Percentiles rank a stretch among this genome's conserved stretches.
phyloP scores from a whole-genome alignment of 2,329 filamentous ascomycete species.

The Fusarium hostae region DNA sequence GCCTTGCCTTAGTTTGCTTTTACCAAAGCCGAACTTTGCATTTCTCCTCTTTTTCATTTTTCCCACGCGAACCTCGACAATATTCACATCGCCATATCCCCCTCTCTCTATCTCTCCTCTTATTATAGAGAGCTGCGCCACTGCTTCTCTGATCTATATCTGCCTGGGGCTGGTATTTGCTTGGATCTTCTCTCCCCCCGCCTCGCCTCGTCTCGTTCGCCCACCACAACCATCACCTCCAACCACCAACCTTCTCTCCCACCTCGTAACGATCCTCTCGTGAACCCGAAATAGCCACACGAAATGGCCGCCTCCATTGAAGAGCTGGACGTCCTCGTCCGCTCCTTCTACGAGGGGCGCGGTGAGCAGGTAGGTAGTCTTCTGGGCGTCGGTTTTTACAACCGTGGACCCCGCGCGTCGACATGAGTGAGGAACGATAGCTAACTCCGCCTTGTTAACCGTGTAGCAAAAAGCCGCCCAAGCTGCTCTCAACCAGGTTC shows the following conservation, averaged over 20 bases:
- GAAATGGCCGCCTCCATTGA: slow-evolving; percentile 80
- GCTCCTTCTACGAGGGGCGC: slow-evolving; percentile 96
- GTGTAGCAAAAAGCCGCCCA: slow-evolving; percentile 95
- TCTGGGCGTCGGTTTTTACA: slow-evolving; percentile 30
- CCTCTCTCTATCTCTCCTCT: not conserved
- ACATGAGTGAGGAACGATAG: slow-evolving; percentile 23
- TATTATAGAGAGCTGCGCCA: slow-evolving; percentile 30
- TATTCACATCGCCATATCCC: slow-evolving; percentile 1
- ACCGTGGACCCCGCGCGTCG: slow-evolving; percentile 37
- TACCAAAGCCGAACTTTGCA: slow-evolving; percentile 36
- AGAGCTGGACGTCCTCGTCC: slow-evolving; percentile 96
- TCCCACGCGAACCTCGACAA: slow-evolving; percentile 25
- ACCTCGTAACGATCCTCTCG: slow-evolving; percentile 44
- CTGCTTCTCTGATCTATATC: slow-evolving; percentile 35
- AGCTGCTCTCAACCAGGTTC: slow-evolving; percentile 89
- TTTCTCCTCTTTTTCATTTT: slow-evolving; percentile 38
- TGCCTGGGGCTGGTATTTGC: slow-evolving; percentile 43
- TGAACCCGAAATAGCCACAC: slow-evolving; percentile 34
- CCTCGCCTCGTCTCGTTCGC: slow-evolving; percentile 28
- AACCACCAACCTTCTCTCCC: slow-evolving; percentile 39
- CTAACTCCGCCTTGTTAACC: slow-evolving; percentile 46
- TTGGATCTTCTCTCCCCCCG: slow-evolving; percentile 46
- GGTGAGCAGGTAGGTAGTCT: slow-evolving; percentile 80
- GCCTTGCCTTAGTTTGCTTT: slow-evolving; percentile 27
- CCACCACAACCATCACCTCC: slow-evolving; percentile 39